Evolutionary conservation across 371 early-diverging fungal species (phyloP), one percentile per base, ranked within the genome.

Genomic region (Syncephalastrum contaminatum): DNA sequence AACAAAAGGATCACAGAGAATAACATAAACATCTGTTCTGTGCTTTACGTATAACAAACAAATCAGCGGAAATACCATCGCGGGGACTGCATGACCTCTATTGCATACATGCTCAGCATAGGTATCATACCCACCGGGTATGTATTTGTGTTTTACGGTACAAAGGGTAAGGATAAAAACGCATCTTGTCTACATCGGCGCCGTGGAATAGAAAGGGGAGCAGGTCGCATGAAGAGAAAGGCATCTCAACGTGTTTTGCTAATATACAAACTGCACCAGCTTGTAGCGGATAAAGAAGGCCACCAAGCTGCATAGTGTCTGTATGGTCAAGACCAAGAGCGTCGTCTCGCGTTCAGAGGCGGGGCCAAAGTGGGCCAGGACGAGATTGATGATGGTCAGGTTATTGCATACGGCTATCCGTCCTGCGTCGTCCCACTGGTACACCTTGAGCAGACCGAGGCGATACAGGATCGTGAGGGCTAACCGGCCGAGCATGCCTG

Each of bases 351-450:
- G 67, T 65, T 98, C 98, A 7, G 73, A 63, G 72, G 90, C 81
- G 0, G 93, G 92, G 1, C 92, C 93, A 19, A 78, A 58, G 62
- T 70, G 73, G 14, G 94, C 85, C 20, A 97, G 72, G 25, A 96
- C 70, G n/a, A 94, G 67, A 60, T 95, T 97, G 36, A 98, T 73
- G 20, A 98, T 63, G 0, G 99, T 98, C 54, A 98, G 77, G 66
- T 98, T 97, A 58, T 87, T 94, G 67, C 87, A 82, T 51, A 82
- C 77, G 4, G 76, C 21, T 3, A 74, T 70, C 30, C 61, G 66
- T n/a, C 75, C 75, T 10, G 81, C 51, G 0, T 90, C 60, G 84
- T 85, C 58, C 82, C 73, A 14, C 80, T 93, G 64, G 85, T 63
- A 58, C 25, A 83, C 78, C 20, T 74, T 66, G 14, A 82, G 64